These are phyloP conservation scores for Nemania bipapillata DNA, from an alignment of 2,329 filamentous ascomycete species.

Conservation along the genomic window DNA sequence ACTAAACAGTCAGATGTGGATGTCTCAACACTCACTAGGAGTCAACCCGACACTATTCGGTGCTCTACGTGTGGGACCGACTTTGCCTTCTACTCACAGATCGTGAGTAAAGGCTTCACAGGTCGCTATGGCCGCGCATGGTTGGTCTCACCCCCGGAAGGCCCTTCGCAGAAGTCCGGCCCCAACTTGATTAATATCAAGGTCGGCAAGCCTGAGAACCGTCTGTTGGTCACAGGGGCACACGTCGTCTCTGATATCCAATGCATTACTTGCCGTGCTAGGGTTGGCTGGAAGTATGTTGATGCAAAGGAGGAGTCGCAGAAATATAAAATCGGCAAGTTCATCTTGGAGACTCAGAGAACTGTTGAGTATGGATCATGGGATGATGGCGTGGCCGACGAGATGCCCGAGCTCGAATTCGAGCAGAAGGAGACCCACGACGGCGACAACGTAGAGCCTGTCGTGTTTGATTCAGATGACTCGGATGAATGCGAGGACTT, in stretches of 20 bases:
- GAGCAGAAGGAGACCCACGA: conserved; percentile 37
- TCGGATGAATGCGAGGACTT: conserved; percentile 75
- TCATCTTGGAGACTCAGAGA: conserved; percentile 71
- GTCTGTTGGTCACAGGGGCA: conserved; percentile 70
- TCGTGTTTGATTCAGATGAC: conserved; percentile 71
- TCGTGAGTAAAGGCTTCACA: conserved; percentile 73
- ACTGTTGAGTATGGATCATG: conserved; percentile 65
- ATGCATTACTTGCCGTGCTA: conserved; percentile 65
- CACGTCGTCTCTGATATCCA: conserved; percentile 73
- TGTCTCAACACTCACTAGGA: conserved; percentile 54
- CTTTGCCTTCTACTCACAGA: conserved; percentile 69
- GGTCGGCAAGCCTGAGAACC: conserved; percentile 64
- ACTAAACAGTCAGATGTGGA: conserved; percentile 34
- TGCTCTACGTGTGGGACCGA: conserved; percentile 69
- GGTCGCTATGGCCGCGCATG: conserved; percentile 73
- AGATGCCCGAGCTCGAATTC: conserved; percentile 40
- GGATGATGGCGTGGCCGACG: conserved; percentile 58
- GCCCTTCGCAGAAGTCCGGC: conserved; percentile 25
- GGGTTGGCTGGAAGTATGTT: conserved; percentile 75
- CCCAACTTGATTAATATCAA: conserved; percentile 64
- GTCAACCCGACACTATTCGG: conserved; percentile 66
- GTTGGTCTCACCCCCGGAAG: conserved; percentile 61
- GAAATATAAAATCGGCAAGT: conserved; percentile 75
- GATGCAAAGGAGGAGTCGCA: conserved; percentile 69
- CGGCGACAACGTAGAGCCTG: conserved; percentile 46